These are phyloP conservation scores for Aspergillus nidulans DNA, from an alignment of 495 filamentous ascomycete species.

Conservation along the genomic window DNA sequence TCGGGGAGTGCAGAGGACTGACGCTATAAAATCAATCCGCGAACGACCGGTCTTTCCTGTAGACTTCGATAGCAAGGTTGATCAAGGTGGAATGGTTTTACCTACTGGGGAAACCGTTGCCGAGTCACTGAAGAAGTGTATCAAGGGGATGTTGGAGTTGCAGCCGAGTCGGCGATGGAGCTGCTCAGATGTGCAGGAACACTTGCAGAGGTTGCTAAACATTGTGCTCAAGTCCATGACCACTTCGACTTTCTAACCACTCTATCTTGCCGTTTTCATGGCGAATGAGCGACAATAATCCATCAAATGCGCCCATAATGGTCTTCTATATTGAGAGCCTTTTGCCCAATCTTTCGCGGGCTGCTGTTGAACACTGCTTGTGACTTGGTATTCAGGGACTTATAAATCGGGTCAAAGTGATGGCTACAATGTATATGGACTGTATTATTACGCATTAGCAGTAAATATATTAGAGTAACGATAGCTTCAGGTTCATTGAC, in stretches of 20 bases:
- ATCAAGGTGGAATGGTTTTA: slow-evolving; percentile 28
- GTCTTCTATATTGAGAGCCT: too few relatives aligned
- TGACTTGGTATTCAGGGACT: too few relatives aligned
- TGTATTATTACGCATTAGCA: too few relatives aligned
- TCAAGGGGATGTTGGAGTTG: slow-evolving; percentile 44
- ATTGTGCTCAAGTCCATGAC: neutral
- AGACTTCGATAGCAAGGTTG: slow-evolving; percentile 37
- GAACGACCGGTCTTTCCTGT: slow-evolving; percentile 24
- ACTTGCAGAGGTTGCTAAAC: slow-evolving; percentile 16
- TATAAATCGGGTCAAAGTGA: too few relatives aligned
- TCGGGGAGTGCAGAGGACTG: slow-evolving; percentile 17
- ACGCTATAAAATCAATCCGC: neutral
- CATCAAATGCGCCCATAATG: too few relatives aligned
- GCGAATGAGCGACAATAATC: too few relatives aligned
- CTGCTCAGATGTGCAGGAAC: slow-evolving; percentile 29
- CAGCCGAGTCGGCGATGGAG: slow-evolving; percentile 38
- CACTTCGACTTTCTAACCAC: neutral
- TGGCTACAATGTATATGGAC: too few relatives aligned
- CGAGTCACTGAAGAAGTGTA: slow-evolving; percentile 37
- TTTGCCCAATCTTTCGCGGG: too few relatives aligned
- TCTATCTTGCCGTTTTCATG: too few relatives aligned
- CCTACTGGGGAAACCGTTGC: slow-evolving; percentile 29
- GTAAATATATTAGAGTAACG: too few relatives aligned
- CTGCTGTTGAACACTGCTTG: too few relatives aligned
- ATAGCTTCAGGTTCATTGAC: too few relatives aligned